phyloP scores from a whole-genome alignment of 2,329 filamentous ascomycete species.

The Coniochaeta sp. region DNA sequence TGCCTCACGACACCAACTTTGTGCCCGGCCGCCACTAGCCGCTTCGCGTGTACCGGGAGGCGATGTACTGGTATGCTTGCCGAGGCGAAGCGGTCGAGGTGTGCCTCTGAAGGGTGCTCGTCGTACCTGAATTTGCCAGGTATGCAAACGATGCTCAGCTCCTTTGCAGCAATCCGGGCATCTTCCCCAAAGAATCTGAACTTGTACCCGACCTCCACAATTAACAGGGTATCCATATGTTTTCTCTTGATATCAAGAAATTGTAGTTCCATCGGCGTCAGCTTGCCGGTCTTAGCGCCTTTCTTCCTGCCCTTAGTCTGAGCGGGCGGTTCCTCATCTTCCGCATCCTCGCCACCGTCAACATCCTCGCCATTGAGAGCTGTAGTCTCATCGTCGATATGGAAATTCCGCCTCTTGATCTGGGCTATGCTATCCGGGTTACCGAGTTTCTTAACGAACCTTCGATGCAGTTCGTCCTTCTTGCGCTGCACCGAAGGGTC shows the following conservation, averaged over 20 bases:
- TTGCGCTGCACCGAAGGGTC: slow-evolving; percentile 38
- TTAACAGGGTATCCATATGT: slow-evolving; percentile 80
- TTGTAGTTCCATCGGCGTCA: slow-evolving; percentile 92
- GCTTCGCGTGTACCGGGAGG: slow-evolving; percentile 86
- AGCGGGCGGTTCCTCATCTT: slow-evolving; percentile 42
- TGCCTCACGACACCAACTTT: slow-evolving; percentile 96
- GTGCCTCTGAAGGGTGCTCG: slow-evolving; percentile 87
- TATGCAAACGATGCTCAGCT: slow-evolving; percentile 91
- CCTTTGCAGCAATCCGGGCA: slow-evolving; percentile 79
- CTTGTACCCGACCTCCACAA: slow-evolving; percentile 96
- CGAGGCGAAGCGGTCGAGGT: slow-evolving; percentile 85
- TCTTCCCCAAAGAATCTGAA: slow-evolving; percentile 97
- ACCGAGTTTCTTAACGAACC: slow-evolving; percentile 86
- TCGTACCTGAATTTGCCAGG: slow-evolving; percentile 93
- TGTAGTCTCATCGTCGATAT: slow-evolving; percentile 44
- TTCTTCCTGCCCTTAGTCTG: slow-evolving; percentile 55
- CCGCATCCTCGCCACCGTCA: slow-evolving; percentile 41
- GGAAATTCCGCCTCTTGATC: slow-evolving; percentile 52
- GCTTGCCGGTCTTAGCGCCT: slow-evolving; percentile 61
- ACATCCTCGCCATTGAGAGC: slow-evolving; percentile 46
- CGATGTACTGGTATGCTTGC: slow-evolving; percentile 92
- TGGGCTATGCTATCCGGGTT: slow-evolving; percentile 72
- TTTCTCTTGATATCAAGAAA: slow-evolving; percentile 90
- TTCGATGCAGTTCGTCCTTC: slow-evolving; percentile 68
- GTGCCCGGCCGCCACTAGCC: slow-evolving; percentile 83